A percentile compares a stretch with the other conserved stretches of the same genome.
Evolutionary conservation across 768 basidiomycete species (phyloP).

Genomic region (Boletus fagicola): DNA sequence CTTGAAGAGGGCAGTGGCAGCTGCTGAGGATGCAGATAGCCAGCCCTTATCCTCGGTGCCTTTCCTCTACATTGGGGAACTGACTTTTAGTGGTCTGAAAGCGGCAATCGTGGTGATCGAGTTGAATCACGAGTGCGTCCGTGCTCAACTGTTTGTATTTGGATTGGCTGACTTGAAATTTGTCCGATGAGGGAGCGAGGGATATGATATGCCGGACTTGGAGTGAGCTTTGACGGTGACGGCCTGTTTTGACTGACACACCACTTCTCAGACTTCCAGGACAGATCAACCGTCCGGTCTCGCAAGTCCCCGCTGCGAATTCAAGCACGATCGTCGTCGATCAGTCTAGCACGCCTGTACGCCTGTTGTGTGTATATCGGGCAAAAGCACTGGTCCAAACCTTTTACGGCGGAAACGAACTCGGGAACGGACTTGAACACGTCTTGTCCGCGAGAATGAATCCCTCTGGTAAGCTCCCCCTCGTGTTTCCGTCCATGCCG

Average conservation of each 20-base stretch:
- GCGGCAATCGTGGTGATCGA: background rate
- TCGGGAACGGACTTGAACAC: background rate
- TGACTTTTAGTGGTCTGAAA: background rate
- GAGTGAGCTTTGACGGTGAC: background rate
- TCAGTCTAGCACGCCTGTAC: background rate
- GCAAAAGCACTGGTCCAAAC: background rate
- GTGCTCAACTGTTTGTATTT: background rate
- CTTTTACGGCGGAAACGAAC: background rate
- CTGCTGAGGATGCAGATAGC: background rate
- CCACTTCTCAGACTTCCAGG: background rate
- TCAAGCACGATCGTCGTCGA: too few relatives aligned
- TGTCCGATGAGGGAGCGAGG: background rate
- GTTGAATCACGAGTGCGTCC: background rate
- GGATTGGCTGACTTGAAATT: background rate
- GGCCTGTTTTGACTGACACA: background rate
- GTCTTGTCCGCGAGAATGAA: background rate
- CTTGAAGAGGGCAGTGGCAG: too few relatives aligned
- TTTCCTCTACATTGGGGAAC: background rate
- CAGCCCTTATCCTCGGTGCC: background rate
- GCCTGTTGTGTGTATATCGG: background rate
- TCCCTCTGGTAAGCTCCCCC: background rate
- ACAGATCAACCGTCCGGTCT: background rate
- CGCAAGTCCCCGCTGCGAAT: background rate
- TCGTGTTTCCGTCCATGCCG: background rate
- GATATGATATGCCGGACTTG: background rate